Conservation (phyloP, 805 yeast species). For the Komagataella populi region DNA sequence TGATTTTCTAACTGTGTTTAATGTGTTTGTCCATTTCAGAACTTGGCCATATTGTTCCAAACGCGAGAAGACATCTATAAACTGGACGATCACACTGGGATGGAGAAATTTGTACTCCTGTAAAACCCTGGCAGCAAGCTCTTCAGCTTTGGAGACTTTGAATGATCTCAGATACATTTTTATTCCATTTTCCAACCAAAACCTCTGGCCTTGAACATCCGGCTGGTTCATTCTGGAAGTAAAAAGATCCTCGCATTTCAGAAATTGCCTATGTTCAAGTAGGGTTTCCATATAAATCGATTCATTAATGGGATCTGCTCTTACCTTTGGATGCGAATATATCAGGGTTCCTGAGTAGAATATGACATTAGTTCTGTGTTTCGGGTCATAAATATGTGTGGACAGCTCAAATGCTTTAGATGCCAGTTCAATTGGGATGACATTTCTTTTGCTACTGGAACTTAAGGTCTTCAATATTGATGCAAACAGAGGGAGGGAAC, state of each 20-base stretch:
- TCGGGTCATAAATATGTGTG: constrained; percentile 20
- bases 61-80: constrained; percentile 19
- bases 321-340: constrained; percentile 24
- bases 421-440: constrained; percentile 20
- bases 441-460: background rate
- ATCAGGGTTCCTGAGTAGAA: constrained; percentile 27
- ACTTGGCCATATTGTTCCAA: constrained; percentile 15
- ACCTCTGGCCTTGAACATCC: constrained; percentile 24
- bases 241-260: constrained; percentile 24
- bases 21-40: constrained; percentile 17
- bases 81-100: constrained; percentile 20
- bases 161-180: constrained; percentile 22
- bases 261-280: constrained; percentile 16
- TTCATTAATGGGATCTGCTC: constrained; percentile 38
- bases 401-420: constrained; percentile 25
- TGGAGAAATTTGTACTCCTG: constrained; percentile 19
- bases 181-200: constrained; percentile 41
- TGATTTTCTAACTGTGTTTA: constrained; percentile 12
- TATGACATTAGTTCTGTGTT: constrained; percentile 19
- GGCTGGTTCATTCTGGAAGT: constrained; percentile 18
- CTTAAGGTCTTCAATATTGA: background rate
- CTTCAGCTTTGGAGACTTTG: constrained; percentile 21
- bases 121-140: constrained; percentile 15
- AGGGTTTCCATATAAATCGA: constrained; percentile 33
- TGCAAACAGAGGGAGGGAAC: background rate